Evolutionary conservation across 768 basidiomycete genomes (phyloP).

Genomic region (Fistulinella prunicolor): DNA sequence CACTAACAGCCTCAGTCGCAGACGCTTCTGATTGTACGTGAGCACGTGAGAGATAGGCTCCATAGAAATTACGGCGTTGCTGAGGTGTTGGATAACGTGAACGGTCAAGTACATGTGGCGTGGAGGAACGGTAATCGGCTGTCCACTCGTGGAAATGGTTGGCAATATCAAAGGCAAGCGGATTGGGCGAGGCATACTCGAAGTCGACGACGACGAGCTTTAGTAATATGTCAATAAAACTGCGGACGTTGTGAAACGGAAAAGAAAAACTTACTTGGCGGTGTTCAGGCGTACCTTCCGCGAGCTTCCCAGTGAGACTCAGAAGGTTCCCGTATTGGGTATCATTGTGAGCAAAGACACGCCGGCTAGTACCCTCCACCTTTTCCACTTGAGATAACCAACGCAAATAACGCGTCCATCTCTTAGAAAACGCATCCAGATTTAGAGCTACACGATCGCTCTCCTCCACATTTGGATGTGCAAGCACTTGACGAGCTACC

Average conservation of each 20-base stretch:
- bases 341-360: conserved; percentile 92
- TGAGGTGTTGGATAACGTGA: conserved; percentile 67
- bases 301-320: conserved; percentile 51
- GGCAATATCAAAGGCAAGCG: conserved; percentile 92
- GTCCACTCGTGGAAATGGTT: conserved; percentile 99
- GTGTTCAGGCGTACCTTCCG: conserved; percentile 64
- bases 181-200: conserved; percentile 93
- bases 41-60: conserved; percentile 69
- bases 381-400: conserved; percentile 68
- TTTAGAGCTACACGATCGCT: conserved; percentile 53
- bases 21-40: conserved; percentile 25
- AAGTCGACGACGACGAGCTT: conserved; percentile 97
- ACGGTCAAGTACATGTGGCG: conserved; percentile 63
- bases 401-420: conserved; percentile 65
- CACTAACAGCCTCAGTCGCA: conserved; percentile 28
- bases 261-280: conserved; percentile 54
- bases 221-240: conserved; percentile 13
- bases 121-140: conserved; percentile 75
- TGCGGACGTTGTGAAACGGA: background rate
- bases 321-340: conserved; percentile 94
- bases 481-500: conserved; percentile 71
- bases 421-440: conserved; percentile 56
- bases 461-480: conserved; percentile 49
- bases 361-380: conserved; percentile 53
- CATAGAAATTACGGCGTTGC: conserved; percentile 82